Conservation (phyloP, 805 yeast species). For the Pichia gijzeniarum region DNA sequence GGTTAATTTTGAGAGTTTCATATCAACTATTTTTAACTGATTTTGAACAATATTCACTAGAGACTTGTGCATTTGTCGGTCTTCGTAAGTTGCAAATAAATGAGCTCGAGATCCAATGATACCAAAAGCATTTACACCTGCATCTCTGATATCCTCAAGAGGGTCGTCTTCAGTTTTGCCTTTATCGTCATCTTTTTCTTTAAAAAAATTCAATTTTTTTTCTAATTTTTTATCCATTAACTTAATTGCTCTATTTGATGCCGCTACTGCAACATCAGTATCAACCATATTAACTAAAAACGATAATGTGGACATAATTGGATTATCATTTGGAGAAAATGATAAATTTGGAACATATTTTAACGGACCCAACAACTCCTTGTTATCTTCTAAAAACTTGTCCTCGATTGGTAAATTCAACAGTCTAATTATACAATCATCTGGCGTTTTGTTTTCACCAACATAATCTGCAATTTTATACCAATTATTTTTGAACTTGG, state of each 20-base stretch:
- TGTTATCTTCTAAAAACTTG: conserved; percentile 45
- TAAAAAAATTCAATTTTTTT: conserved; percentile 31
- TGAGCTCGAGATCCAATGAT: conserved; percentile 73
- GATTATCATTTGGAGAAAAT: conserved; percentile 80
- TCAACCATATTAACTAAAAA: conserved; percentile 83
- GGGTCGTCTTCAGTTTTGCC: conserved; percentile 12
- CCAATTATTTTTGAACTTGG: conserved; percentile 70
- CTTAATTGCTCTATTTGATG: conserved; percentile 57
- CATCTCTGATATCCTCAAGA: conserved; percentile 41
- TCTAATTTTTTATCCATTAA: conserved; percentile 39
- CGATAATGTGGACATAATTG: conserved; percentile 87
- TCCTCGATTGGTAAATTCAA: conserved; percentile 80
- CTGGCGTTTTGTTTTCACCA: conserved; percentile 57
- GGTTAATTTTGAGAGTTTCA: conserved; percentile 53
- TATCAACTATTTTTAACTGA: conserved; percentile 55
- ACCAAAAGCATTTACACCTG: conserved; percentile 66
- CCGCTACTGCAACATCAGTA: conserved; percentile 77
- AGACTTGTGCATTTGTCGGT: conserved; percentile 62
- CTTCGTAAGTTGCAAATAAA: conserved; percentile 74
- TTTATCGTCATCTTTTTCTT: conserved; percentile 18
- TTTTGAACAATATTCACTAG: conserved; percentile 53
- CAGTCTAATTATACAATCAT: conserved; percentile 75
- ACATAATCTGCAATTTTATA: conserved; percentile 60
- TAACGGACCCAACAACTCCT: conserved; percentile 58
- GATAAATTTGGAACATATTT: conserved; percentile 82